Evolutionary conservation across 306 rosid genomes (phyloP).

Genomic region (Ceratonia siliqua): DNA sequence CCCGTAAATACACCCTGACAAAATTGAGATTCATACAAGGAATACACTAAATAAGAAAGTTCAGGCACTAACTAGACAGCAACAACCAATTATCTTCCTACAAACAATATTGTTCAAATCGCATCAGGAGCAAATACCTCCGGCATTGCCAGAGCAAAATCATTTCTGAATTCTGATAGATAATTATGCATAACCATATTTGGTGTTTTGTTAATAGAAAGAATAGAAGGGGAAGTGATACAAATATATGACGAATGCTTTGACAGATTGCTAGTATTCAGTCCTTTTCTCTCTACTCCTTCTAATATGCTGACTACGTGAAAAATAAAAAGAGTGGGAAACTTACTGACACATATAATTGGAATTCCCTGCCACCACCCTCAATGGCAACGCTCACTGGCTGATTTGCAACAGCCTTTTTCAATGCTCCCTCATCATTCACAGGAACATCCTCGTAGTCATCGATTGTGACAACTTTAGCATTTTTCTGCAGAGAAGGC

Average conservation of each 20-base stretch:
- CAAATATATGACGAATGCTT: too few relatives aligned
- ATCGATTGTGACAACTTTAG: constrained; percentile 69
- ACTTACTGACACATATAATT: constrained; percentile 73
- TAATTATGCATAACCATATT: too few relatives aligned
- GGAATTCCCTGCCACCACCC: constrained; percentile 81
- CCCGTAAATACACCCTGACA: constrained; percentile 79
- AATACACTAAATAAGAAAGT: not conserved
- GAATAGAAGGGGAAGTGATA: too few relatives aligned
- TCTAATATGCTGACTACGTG: too few relatives aligned
- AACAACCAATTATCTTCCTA: not conserved
- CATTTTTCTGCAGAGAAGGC: constrained; percentile 61
- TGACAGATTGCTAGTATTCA: too few relatives aligned
- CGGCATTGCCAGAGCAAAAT: too few relatives aligned
- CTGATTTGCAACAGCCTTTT: constrained; percentile 75
- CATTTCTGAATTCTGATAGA: too few relatives aligned
- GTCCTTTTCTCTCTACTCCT: too few relatives aligned
- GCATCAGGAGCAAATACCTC: too few relatives aligned
- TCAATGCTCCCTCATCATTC: constrained; percentile 63
- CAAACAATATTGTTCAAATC: too few relatives aligned
- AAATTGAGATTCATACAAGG: constrained; percentile 12
- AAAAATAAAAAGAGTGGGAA: not conserved
- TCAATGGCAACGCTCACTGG: constrained; percentile 85
- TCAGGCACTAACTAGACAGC: not conserved
- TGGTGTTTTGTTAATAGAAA: too few relatives aligned
- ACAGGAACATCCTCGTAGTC: constrained; percentile 65